These are phyloP conservation scores for Petasospora fabianii DNA, from an alignment of 1,139 yeast genomes.

Conservation along the genomic window DNA sequence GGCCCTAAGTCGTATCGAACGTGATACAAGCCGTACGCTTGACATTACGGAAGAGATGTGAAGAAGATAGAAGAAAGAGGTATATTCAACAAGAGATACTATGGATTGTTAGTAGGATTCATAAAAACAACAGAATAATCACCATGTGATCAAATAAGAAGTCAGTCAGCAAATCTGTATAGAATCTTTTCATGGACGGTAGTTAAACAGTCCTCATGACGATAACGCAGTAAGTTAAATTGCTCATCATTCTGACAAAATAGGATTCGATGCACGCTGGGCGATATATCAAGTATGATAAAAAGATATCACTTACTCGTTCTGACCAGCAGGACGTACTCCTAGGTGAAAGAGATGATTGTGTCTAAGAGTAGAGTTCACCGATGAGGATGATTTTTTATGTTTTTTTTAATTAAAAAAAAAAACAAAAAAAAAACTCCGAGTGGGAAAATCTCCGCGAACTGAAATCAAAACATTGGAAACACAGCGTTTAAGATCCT, in stretches of 20 bases:
- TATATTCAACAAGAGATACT: neutral
- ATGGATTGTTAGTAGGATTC: neutral
- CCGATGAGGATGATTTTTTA: too few species aligned
- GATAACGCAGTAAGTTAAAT: constrained; percentile 29
- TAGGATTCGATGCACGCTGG: neutral
- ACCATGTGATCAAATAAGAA: neutral
- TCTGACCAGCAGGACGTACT: constrained; percentile 3
- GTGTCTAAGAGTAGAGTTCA: too few species aligned
- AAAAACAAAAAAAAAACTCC: too few species aligned
- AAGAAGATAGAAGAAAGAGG: neutral
- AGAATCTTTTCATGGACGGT: constrained; percentile 28
- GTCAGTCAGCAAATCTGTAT: constrained; percentile 11
- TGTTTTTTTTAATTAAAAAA: too few species aligned
- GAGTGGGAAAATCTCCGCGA: too few species aligned
- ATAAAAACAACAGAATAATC: neutral
- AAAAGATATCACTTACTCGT: constrained; percentile 1
- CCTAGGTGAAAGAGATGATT: too few species aligned
- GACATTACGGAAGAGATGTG: constrained; percentile 5
- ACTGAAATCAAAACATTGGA: too few species aligned
- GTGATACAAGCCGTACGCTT: neutral
- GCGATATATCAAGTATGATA: too few species aligned
- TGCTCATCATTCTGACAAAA: constrained; percentile 15
- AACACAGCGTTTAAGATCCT: too few species aligned
- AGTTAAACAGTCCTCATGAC: constrained; percentile 30
- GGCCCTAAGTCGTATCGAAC: too few species aligned